Conservation (phyloP, 2,329 filamentous ascomycete species). For the Cyclaneusma minus region DNA sequence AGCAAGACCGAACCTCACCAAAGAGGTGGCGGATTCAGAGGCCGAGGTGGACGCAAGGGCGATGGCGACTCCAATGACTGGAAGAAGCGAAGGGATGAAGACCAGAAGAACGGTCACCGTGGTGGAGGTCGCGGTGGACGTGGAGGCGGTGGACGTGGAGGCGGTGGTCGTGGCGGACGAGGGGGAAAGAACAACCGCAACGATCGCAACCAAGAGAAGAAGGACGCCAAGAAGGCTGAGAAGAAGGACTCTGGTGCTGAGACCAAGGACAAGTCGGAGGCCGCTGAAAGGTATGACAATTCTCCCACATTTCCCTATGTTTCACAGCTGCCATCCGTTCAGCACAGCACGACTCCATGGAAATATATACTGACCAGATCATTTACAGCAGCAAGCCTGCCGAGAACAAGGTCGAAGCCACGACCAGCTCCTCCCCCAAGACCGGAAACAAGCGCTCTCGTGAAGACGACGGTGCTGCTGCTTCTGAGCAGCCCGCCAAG, state of each 20-base stretch:
- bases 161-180: conserved; percentile 27
- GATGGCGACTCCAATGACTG: conserved; percentile 38
- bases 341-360: too few species aligned
- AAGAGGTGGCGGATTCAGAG: conserved; percentile 19
- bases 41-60: conserved; percentile 20
- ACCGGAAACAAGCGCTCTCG: conserved; percentile 18
- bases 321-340: too few species aligned
- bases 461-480: conserved; percentile 27
- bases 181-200: conserved; percentile 21
- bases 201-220: conserved; percentile 20
- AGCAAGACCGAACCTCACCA: conserved; percentile 4
- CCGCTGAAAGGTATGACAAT: conserved; percentile 4
- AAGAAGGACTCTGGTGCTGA: conserved; percentile 6
- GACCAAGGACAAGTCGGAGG: conserved; percentile 7
- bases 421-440: too few species aligned
- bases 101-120: conserved; percentile 32
- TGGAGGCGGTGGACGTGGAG: conserved; percentile 26
- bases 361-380: too few species aligned
- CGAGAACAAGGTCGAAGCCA: too few species aligned
- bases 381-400: too few species aligned
- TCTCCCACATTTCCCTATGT: too few species aligned
- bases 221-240: conserved; percentile 7
- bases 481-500: conserved; percentile 40
- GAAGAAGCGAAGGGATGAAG: conserved; percentile 47
- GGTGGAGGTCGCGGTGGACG: conserved; percentile 22